phyloP scores from a whole-genome alignment of 495 filamentous ascomycete genomes.

The Echria macrotheca region DNA sequence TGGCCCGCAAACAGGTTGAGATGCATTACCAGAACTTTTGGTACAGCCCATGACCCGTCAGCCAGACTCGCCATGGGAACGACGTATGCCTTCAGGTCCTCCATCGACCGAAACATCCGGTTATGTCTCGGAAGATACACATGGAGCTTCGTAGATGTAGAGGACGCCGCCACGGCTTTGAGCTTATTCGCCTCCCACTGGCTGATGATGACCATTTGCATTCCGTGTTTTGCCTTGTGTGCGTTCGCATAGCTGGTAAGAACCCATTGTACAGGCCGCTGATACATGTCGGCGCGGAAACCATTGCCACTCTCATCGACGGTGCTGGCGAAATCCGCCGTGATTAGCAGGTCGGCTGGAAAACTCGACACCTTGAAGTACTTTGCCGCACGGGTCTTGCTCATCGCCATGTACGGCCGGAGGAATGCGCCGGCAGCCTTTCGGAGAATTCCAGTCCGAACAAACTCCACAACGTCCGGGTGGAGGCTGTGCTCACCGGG shows the following conservation, averaged over 20 bases:
- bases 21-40: constrained; percentile 32
- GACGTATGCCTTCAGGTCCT: constrained; percentile 41
- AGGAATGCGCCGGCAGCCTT: constrained; percentile 29
- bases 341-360: constrained; percentile 43
- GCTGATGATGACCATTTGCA: constrained; percentile 52
- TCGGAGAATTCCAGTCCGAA: constrained; percentile 4
- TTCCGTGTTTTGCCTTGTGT: constrained; percentile 5
- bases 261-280: constrained; percentile 57
- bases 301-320: constrained; percentile 20
- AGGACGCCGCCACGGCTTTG: constrained; percentile 19
- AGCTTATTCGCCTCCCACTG: constrained; percentile 56
- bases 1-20: constrained; percentile 66
- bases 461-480: constrained; percentile 35
- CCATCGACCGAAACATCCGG: constrained; percentile 37
- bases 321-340: constrained; percentile 52
- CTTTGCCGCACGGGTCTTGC: constrained; percentile 18
- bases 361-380: constrained; percentile 26
- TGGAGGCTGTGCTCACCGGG: constrained; percentile 43
- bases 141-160: constrained; percentile 40
- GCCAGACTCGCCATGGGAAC: constrained; percentile 25
- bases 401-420: constrained; percentile 44
- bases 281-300: constrained; percentile 44
- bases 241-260: constrained; percentile 24
- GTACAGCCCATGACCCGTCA: constrained; percentile 6
- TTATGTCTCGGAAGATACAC: constrained; percentile 54